Base-by-base conservation (phyloP, 805 yeast species). In the Candida koratica region DNA sequence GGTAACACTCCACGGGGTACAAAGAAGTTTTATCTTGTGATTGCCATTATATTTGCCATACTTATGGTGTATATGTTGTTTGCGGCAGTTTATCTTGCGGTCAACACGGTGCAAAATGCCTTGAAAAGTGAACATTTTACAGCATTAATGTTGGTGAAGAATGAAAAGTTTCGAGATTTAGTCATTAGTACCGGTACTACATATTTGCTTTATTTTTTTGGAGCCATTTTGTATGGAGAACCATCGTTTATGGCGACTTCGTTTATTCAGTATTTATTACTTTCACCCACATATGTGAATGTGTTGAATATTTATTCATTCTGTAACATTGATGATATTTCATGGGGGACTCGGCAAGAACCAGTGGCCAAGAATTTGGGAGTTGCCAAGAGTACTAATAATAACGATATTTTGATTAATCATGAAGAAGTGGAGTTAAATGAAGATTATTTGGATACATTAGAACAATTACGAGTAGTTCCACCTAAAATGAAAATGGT, bases 271-370 rank as follows among this genome's bases (percentile, higher is more conserved):
- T 90, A 90, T 55, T 58, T 90, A 41, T 60, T 90, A 43, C 60
- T 90, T 39, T 79, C 89, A 44, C 98, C 98, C 0, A 77, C 94
- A 0, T 93, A 89, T 58, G 80, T 88, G 60, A 89, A 90, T 52
- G 90, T 89, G 36, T 68, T 90, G 54, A 88, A 87, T 58, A 90
- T 90, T 43, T 90, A 90, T 61, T 95, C 97, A 2, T 89, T 90
- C 58, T 89, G 97, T 67, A 90, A 90, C 60, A 82, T 90, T 42
- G 96, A 90, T 58, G 98, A 90, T 66, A 80, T 90, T 32, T 84
- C 96, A 5, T 90, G 97, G 97, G 97, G 97, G 56, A 90, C 96
- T 4, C 86, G 89, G 58, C 96, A 95, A 32, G 86, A 81, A 34
- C 78, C 77, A 8, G 49, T 48, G 34, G 77, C 67, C 53, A 75